Evolutionary conservation across 2,329 filamentous ascomycete genomes (phyloP).

Genomic region (Fusarium caatingaense): DNA sequence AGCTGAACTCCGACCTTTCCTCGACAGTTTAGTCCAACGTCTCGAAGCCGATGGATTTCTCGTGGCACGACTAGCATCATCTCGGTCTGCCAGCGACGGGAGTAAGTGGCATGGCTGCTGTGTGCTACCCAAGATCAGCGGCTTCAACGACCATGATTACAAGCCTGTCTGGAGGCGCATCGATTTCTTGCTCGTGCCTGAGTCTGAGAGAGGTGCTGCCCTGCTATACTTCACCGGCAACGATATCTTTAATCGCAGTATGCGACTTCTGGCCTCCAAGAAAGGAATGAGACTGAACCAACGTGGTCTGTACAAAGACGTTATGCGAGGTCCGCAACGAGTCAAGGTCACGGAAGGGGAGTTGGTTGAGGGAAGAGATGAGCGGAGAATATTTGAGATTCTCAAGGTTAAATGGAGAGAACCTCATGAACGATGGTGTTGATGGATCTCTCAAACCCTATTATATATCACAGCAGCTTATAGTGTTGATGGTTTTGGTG

Average conservation of each 20-base stretch:
- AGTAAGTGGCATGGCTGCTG: constrained; percentile 93
- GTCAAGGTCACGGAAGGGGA: constrained; percentile 74
- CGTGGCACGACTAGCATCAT: constrained; percentile 73
- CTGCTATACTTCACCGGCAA: constrained; percentile 97
- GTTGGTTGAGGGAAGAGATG: constrained; percentile 78
- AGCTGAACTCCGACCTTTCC: constrained; percentile 69
- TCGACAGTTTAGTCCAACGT: constrained; percentile 70
- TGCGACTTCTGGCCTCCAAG: constrained; percentile 81
- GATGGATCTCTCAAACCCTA: constrained; percentile 38
- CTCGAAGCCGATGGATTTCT: constrained; percentile 75
- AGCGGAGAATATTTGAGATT: constrained; percentile 83
- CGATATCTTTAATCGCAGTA: constrained; percentile 91
- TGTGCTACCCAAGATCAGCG: constrained; percentile 65
- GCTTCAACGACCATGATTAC: constrained; percentile 50
- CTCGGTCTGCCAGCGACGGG: constrained; percentile 61
- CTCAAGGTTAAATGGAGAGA: constrained; percentile 87
- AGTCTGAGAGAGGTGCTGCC: constrained; percentile 82
- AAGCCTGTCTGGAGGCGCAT: constrained; percentile 78
- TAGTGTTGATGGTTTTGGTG: not conserved
- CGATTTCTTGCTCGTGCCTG: constrained; percentile 86
- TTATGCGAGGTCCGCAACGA: constrained; percentile 68
- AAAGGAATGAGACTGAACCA: constrained; percentile 90
- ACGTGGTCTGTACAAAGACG: constrained; percentile 78
- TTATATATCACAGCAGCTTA: not conserved
- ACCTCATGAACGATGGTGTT: constrained; percentile 81